Percentiles rank a stretch among this genome's conserved stretches.
Evolutionary conservation across 1,284 basidiomycete genomes (phyloP).

Genomic region (Boletellus deceptivus): DNA sequence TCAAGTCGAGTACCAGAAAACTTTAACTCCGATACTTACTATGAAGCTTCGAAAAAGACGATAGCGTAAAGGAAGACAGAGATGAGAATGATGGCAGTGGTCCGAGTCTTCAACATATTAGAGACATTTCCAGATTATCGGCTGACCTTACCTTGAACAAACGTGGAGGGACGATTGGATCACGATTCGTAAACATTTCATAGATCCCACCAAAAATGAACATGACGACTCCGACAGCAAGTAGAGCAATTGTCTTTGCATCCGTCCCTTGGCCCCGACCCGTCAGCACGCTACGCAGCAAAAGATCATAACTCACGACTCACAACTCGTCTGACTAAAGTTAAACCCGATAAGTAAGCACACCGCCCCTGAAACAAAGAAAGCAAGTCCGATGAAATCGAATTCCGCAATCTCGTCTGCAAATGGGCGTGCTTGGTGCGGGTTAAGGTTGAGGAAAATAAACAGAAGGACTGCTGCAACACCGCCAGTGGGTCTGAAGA

Average conservation of each 20-base stretch:
- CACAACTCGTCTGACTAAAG: slow-evolving; percentile 66
- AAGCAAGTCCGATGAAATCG: slow-evolving; percentile 71
- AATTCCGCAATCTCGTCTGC: slow-evolving; percentile 64
- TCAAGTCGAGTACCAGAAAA: slow-evolving; percentile 4
- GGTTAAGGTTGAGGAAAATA: slow-evolving; percentile 82
- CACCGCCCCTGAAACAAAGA: slow-evolving; percentile 72
- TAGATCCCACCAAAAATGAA: slow-evolving; percentile 60
- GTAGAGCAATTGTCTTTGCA: slow-evolving; percentile 66
- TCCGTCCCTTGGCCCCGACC: slow-evolving; percentile 28
- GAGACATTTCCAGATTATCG: background rate
- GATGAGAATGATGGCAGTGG: slow-evolving; percentile 65
- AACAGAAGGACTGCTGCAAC: slow-evolving; percentile 70
- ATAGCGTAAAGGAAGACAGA: slow-evolving; percentile 66
- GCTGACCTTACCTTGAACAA: slow-evolving; percentile 55
- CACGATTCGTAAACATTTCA: slow-evolving; percentile 69
- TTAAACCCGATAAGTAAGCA: slow-evolving; percentile 84
- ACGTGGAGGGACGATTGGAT: slow-evolving; percentile 79
- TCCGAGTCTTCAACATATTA: slow-evolving; percentile 65
- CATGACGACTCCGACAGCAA: slow-evolving; percentile 65
- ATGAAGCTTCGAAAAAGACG: slow-evolving; percentile 54
- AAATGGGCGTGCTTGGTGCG: slow-evolving; percentile 53
- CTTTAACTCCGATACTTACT: slow-evolving; percentile 20
- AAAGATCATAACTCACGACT: slow-evolving; percentile 20
- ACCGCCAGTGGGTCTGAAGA: slow-evolving; percentile 77
- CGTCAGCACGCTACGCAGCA: background rate